phyloP scores from a whole-genome alignment of 164 flowering plant species.

The Macadamia tetraphylla region DNA sequence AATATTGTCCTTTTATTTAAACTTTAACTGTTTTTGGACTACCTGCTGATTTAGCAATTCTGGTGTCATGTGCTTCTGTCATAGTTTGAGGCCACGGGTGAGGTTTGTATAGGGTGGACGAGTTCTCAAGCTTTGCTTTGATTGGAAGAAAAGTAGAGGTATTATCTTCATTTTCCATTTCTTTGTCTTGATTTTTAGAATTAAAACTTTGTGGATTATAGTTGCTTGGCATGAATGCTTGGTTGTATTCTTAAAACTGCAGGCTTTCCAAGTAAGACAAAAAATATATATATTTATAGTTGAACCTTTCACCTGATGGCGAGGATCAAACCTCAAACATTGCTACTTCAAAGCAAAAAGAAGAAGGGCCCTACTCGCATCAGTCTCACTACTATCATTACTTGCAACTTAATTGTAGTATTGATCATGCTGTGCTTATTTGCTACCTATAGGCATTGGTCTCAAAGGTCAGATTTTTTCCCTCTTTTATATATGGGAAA shows the following conservation, averaged over 20 bases:
- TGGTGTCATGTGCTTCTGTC: not conserved
- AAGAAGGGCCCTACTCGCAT: conserved; percentile 68
- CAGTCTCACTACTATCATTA: conserved; percentile 47
- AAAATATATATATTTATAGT: not conserved
- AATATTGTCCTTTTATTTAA: too few relatives aligned
- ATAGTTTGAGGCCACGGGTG: not conserved
- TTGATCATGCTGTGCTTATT: conserved; percentile 48
- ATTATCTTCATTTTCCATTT: not conserved
- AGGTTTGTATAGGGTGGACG: not conserved
- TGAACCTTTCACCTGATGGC: conserved; percentile 40
- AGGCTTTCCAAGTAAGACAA: not conserved
- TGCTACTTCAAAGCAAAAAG: conserved; percentile 75
- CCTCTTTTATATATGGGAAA: not conserved
- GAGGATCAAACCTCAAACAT: conserved; percentile 78
- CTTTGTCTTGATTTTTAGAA: not conserved
- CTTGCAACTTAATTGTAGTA: conserved; percentile 44
- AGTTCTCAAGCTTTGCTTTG: not conserved
- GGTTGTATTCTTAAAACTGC: conserved; percentile 5
- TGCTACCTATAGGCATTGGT: conserved; percentile 66
- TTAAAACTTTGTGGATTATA: not conserved
- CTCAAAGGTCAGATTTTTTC: conserved; percentile 41
- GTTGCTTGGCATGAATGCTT: not conserved
- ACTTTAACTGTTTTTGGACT: too few relatives aligned
- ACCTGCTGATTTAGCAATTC: not conserved
- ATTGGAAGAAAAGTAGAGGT: not conserved